A percentile compares a stretch with the other conserved stretches of the same genome.
phyloP scores from a whole-genome alignment of 495 filamentous ascomycete species.

The Aspergillus saccharolyticus region DNA sequence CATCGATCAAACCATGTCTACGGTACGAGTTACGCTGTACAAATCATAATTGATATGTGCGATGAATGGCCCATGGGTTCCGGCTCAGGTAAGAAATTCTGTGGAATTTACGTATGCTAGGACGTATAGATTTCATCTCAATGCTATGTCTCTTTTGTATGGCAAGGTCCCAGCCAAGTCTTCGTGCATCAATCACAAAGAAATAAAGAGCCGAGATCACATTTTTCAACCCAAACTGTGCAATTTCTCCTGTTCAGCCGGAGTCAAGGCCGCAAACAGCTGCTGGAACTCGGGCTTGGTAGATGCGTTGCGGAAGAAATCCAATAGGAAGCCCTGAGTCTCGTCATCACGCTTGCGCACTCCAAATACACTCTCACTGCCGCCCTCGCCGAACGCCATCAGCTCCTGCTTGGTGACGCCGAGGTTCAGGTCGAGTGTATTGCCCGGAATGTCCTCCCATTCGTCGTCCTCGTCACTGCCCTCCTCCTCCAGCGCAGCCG shows the following conservation, averaged over 20 bases:
- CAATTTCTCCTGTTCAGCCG: constrained; percentile 71
- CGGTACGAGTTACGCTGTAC: too few relatives aligned
- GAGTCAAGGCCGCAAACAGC: constrained; percentile 62
- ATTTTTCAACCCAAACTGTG: constrained; percentile 29
- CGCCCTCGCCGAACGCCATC: constrained; percentile 67
- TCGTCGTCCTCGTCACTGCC: constrained; percentile 66
- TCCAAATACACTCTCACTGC: constrained; percentile 46
- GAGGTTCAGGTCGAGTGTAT: constrained; percentile 64
- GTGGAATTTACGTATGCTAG: too few relatives aligned
- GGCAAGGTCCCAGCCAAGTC: background rate
- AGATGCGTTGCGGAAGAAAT: constrained; percentile 74
- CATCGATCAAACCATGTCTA: too few relatives aligned
- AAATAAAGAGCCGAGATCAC: constrained; percentile 2
- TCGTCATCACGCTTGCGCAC: constrained; percentile 79
- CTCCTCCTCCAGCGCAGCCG: constrained; percentile 49
- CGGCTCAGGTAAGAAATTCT: too few relatives aligned
- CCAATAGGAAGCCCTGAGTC: constrained; percentile 73
- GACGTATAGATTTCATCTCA: too few relatives aligned
- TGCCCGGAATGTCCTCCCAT: constrained; percentile 82
- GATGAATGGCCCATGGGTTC: too few relatives aligned
- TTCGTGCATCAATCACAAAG: background rate
- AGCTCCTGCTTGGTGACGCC: constrained; percentile 66
- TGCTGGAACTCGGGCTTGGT: constrained; percentile 70
- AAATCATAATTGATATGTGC: too few relatives aligned
- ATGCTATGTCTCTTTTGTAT: background rate